Conservation (phyloP, 805 yeast genomes). For the Candida hispaniensis region DNA sequence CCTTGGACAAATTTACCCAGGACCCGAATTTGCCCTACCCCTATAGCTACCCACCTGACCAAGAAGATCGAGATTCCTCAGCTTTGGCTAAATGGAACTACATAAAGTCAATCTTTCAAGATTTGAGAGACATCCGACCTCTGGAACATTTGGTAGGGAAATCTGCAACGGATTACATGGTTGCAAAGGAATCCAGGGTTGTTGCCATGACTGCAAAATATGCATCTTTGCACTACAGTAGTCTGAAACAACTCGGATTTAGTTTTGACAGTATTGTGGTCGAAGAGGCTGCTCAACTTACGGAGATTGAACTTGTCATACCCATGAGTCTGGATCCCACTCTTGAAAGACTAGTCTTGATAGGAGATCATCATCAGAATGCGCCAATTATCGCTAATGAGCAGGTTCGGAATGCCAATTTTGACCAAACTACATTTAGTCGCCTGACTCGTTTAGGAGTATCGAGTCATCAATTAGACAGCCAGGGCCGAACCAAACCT, state of each 20-base stretch:
- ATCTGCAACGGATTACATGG: slow-evolving; percentile 23
- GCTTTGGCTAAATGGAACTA: slow-evolving; percentile 19
- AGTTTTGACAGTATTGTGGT: slow-evolving; percentile 29
- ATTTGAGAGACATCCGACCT: slow-evolving; percentile 25
- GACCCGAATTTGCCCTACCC: too few species aligned
- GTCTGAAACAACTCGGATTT: slow-evolving; percentile 19
- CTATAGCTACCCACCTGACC: too few species aligned
- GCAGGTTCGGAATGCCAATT: slow-evolving; percentile 17
- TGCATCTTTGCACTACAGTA: slow-evolving; percentile 18
- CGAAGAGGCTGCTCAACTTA: slow-evolving; percentile 29
- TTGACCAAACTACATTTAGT: slow-evolving; percentile 25
- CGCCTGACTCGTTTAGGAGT: slow-evolving; percentile 24
- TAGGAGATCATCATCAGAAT: slow-evolving; percentile 30
- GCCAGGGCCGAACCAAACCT: slow-evolving; percentile 25
- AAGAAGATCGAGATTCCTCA: slow-evolving; percentile 1
- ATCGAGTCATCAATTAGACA: slow-evolving; percentile 18
- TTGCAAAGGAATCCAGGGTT: slow-evolving; percentile 25
- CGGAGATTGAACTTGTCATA: slow-evolving; percentile 28
- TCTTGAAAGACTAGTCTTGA: slow-evolving; percentile 26
- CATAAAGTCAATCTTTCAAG: slow-evolving; percentile 23
- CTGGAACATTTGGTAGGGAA: slow-evolving; percentile 21
- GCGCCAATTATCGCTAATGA: slow-evolving; percentile 23
- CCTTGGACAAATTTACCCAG: slow-evolving; percentile 1
- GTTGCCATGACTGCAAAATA: slow-evolving; percentile 25
- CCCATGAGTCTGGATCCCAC: slow-evolving; percentile 22